phyloP scores from a whole-genome alignment of 2,329 filamentous ascomycete species.

The Grosmannia penicillata region DNA sequence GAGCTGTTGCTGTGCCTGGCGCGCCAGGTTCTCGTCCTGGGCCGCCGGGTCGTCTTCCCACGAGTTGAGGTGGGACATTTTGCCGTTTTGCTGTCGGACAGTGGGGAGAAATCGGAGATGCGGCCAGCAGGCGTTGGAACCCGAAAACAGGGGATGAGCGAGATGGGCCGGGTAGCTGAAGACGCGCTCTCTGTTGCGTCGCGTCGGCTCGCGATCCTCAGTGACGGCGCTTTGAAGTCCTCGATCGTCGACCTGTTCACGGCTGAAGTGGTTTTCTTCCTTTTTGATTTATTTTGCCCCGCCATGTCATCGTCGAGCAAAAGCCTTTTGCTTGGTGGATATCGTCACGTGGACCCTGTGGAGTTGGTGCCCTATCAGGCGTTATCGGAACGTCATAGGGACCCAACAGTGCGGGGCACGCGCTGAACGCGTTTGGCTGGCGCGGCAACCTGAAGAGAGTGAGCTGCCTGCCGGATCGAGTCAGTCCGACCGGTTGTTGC shows the following conservation, averaged over 20 bases:
- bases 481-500: too few species aligned
- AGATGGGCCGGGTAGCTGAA: too few species aligned
- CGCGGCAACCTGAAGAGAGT: too few species aligned
- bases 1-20: constrained; percentile 61
- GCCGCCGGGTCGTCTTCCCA: constrained; percentile 82
- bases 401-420: neutral
- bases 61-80: constrained; percentile 60
- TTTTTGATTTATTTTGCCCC: constrained; percentile 5
- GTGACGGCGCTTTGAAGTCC: too few species aligned
- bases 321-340: neutral
- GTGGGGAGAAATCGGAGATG: too few species aligned
- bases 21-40: constrained; percentile 64
- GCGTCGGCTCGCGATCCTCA: too few species aligned
- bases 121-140: neutral
- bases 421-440: neutral
- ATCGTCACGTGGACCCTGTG: neutral
- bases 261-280: neutral
- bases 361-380: too few species aligned
- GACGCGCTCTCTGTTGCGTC: too few species aligned
- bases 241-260: neutral
- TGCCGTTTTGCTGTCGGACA: neutral
- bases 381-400: neutral
- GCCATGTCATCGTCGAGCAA: constrained; percentile 3
- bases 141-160: too few species aligned
- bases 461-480: too few species aligned